Conservation (phyloP, 768 basidiomycete species). For the Phlegmacium glaucopus region DNA sequence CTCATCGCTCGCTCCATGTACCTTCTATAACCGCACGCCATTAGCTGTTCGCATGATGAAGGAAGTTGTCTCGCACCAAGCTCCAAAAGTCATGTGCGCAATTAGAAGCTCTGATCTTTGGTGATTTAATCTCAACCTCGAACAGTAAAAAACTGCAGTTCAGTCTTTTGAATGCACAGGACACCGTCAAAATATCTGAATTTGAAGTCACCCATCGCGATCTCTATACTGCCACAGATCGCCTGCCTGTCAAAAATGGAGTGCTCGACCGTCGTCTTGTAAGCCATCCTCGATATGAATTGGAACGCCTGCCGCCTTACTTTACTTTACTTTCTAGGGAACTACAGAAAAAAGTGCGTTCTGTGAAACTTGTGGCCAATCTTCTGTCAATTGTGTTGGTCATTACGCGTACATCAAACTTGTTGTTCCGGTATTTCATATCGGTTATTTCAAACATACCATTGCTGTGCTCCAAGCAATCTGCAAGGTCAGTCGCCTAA, state of each 20-base stretch:
- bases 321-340: constrained; percentile 49
- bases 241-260: constrained; percentile 86
- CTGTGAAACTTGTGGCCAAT: constrained; percentile 94
- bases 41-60: constrained; percentile 50
- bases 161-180: constrained; percentile 88
- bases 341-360: constrained; percentile 90
- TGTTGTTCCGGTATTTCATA: constrained; percentile 94
- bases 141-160: constrained; percentile 94
- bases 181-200: constrained; percentile 93
- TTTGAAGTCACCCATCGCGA: constrained; percentile 94
- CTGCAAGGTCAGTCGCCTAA: constrained; percentile 71
- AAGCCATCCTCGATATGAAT: constrained; percentile 20
- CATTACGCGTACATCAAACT: constrained; percentile 99
- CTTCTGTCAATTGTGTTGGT: constrained; percentile 91
- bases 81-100: constrained; percentile 79
- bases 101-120: neutral
- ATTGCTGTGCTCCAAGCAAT: constrained; percentile 92
- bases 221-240: constrained; percentile 80
- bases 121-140: constrained; percentile 7
- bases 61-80: constrained; percentile 74
- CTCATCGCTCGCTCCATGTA: no score
- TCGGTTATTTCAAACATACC: constrained; percentile 96
- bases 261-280: constrained; percentile 92
- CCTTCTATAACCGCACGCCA: constrained; percentile 4
- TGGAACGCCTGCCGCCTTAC: neutral